Percentiles rank a stretch among this genome's conserved stretches.
phyloP scores from a whole-genome alignment of 2,329 filamentous ascomycete species.

The Thielaviopsis populi region DNA sequence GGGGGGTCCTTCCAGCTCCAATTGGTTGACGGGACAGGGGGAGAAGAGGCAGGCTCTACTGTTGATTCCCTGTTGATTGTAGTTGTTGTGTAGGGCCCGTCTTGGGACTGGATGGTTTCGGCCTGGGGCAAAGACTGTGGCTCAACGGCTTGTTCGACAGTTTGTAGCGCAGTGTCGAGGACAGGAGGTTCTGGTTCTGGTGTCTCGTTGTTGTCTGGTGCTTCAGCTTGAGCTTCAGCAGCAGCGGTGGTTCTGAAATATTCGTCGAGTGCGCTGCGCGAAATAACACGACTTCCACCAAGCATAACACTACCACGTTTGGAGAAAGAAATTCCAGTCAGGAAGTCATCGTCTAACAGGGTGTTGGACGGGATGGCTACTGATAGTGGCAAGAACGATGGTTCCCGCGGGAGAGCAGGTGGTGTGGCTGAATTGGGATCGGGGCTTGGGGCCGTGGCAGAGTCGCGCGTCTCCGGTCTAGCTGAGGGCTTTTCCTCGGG shows the following conservation, averaged over 20 bases:
- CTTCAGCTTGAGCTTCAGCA: neutral
- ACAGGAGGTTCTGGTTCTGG: neutral
- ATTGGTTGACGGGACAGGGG: neutral
- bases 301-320: constrained; percentile 46
- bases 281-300: constrained; percentile 13
- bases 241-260: constrained; percentile 3
- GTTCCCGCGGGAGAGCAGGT: neutral
- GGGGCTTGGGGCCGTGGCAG: neutral
- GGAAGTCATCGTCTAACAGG: constrained; percentile 43
- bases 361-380: constrained; percentile 41
- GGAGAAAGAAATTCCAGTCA: constrained; percentile 43
- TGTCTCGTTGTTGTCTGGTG: neutral
- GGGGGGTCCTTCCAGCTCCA: constrained; percentile 10
- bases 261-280: constrained; percentile 12
- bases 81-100: neutral
- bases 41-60: neutral
- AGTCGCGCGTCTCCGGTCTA: neutral
- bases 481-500: constrained; percentile 17
- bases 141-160: neutral
- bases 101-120: too few relatives aligned
- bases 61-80: neutral
- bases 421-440: neutral
- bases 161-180: neutral
- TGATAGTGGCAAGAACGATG: constrained; percentile 36
- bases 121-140: too few relatives aligned